These are phyloP conservation scores for Thuidium tamariscinum DNA, from an alignment of 225 moss, liverwort and hornwort species.

Conservation along the genomic window DNA sequence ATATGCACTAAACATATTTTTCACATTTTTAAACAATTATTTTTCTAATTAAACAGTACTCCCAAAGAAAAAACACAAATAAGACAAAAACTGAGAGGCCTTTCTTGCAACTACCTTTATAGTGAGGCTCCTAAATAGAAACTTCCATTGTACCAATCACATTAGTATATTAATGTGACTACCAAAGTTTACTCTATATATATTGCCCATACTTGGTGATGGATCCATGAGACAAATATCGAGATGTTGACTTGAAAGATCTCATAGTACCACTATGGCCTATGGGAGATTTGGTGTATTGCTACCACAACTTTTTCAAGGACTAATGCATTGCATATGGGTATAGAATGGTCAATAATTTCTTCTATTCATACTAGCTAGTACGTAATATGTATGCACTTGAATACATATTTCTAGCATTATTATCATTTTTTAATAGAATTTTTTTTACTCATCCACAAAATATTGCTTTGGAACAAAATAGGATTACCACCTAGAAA, in stretches of 20 bases:
- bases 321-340: too few relatives aligned
- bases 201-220: not conserved
- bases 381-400: not conserved
- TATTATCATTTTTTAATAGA: not conserved
- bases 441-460: not conserved
- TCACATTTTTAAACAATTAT: too few relatives aligned
- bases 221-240: not conserved
- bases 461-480: accelerated
- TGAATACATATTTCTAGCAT: accelerated
- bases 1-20: too few relatives aligned
- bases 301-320: accelerated
- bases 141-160: accelerated
- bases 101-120: too few relatives aligned
- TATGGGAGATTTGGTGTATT: accelerated
- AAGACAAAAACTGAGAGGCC: too few relatives aligned
- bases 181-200: not conserved
- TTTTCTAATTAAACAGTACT: too few relatives aligned
- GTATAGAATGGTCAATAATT: accelerated
- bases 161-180: not conserved
- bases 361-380: accelerated
- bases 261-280: accelerated
- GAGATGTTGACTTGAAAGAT: accelerated
- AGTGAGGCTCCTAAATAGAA: not conserved
- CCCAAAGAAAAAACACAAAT: too few relatives aligned
- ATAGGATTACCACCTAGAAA: too few relatives aligned